Base-by-base conservation (phyloP, 805 yeast species). In the Teunomyces gatunensis region DNA sequence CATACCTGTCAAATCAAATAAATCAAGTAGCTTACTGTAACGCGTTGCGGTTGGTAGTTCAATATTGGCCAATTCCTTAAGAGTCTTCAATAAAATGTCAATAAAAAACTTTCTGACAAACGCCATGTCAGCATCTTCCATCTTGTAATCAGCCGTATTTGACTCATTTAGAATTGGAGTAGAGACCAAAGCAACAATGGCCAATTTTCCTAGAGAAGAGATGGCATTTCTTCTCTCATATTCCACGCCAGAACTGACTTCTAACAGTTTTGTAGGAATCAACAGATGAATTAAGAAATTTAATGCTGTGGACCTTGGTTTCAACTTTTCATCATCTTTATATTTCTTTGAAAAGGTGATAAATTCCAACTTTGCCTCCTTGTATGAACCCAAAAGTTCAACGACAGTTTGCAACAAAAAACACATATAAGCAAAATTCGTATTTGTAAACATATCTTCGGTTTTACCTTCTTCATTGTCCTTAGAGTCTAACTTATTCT, bases 341-440 rank as follows among this genome's bases (percentile, higher is more conserved):
- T 49, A 61, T 60, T 83, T 82, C 71, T 83, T 85, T 1, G 92
- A 82, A 55, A 80, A 91, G 0, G 92, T 83, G 47, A 90, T 68
- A 57, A 91, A 86, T 56, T 90, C 96, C 43, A 87, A 75, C 61
- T 91, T 91, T 44, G 90, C 80, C 51, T 83, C 84, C 51, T 84
- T 85, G 61, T 90, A 91, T 1, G 96, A 87, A 1, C 84, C 79
- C 6, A 91, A 64, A 6, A 89, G 66, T 54, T 91, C 97, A 0
- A 83, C 76, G 34, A 90, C 64, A 0, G 81, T 67, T 54, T 83
- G 87, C 34, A 91, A 66, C 41, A 91, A 64, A 61, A 84, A 90
- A 39, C 84, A 77, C 49, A 83, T 80, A 56, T 87, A 84, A 0
- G 83, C 75, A 63, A 84, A 87, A 27, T 78, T 74, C 6, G 32